phyloP scores from a whole-genome alignment of 2,329 filamentous ascomycete genomes.

The Colletotrichum higginsianum region DNA sequence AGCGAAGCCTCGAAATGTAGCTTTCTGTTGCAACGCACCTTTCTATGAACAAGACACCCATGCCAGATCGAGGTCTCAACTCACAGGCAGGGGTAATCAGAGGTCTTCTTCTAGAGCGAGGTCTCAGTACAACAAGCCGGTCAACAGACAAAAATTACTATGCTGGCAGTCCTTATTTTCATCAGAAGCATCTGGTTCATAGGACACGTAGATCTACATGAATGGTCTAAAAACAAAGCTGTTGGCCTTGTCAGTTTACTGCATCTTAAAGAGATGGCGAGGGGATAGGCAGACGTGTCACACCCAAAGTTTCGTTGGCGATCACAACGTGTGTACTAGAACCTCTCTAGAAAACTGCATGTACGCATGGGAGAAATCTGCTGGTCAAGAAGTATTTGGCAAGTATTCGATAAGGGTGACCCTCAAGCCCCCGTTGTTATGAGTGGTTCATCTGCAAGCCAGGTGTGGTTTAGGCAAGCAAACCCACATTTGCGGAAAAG shows the following conservation, averaged over 20 bases:
- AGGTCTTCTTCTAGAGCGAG: neutral
- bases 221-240: too few relatives aligned
- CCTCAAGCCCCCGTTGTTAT: neutral
- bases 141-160: neutral
- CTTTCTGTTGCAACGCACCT: neutral
- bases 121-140: neutral
- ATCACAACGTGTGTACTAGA: neutral
- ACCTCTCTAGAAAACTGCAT: constrained; percentile 1
- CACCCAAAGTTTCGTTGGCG: neutral
- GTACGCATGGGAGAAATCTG: constrained; percentile 3
- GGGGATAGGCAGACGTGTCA: neutral
- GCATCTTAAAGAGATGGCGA: neutral
- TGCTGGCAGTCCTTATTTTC: neutral
- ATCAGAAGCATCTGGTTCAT: too few relatives aligned
- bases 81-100: neutral
- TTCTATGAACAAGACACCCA: neutral
- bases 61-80: neutral
- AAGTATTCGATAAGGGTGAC: neutral
- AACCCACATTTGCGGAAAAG: constrained; percentile 32
- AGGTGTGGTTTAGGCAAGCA: neutral
- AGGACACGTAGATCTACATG: neutral
- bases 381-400: neutral
- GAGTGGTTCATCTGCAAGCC: constrained; percentile 18
- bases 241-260: neutral
- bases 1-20: neutral